Evolutionary conservation across 192 early-diverging fungal species (phyloP).

Genomic region (Backusella luteola): DNA sequence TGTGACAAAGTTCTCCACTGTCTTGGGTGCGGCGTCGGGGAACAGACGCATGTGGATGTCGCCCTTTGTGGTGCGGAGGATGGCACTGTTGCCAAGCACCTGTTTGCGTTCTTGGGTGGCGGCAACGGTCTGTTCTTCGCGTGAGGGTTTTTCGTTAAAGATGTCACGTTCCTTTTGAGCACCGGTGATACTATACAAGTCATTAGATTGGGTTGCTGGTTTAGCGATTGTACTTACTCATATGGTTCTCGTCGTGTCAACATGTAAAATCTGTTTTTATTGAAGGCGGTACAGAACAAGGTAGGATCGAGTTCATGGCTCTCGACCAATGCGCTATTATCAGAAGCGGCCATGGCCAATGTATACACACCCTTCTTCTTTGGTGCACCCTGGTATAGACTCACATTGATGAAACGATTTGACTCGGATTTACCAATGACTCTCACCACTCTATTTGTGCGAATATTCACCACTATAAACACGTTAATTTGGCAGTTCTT

Average conservation of each 20-base stretch:
- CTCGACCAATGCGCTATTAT: conserved; percentile 73
- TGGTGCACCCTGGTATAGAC: conserved; percentile 89
- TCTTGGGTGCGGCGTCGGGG: conserved; percentile 89
- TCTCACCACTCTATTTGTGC: conserved; percentile 78
- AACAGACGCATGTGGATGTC: conserved; percentile 89
- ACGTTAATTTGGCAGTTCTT: too few species aligned
- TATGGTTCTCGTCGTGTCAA: conserved; percentile 88
- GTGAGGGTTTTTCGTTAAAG: conserved; percentile 96
- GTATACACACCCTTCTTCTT: conserved; percentile 75
- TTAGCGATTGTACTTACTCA: conserved; percentile 40
- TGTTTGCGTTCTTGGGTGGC: conserved; percentile 59
- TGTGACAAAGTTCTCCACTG: conserved; percentile 93
- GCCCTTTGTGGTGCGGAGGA: conserved; percentile 87
- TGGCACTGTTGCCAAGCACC: conserved; percentile 66
- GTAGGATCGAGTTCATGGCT: conserved; percentile 76
- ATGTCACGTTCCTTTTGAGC: conserved; percentile 80
- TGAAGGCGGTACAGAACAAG: conserved; percentile 86
- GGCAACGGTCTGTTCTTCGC: conserved; percentile 94
- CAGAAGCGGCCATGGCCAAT: conserved; percentile 83
- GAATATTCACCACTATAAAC: conserved; percentile 70
- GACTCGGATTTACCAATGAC: conserved; percentile 92
- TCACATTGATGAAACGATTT: conserved; percentile 85
- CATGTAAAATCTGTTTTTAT: conserved; percentile 93
- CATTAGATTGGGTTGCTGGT: neutral
- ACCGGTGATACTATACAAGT: conserved; percentile 11